phyloP scores from a whole-genome alignment of 2,329 filamentous ascomycete genomes.

The Tolypocladium inflatum region DNA sequence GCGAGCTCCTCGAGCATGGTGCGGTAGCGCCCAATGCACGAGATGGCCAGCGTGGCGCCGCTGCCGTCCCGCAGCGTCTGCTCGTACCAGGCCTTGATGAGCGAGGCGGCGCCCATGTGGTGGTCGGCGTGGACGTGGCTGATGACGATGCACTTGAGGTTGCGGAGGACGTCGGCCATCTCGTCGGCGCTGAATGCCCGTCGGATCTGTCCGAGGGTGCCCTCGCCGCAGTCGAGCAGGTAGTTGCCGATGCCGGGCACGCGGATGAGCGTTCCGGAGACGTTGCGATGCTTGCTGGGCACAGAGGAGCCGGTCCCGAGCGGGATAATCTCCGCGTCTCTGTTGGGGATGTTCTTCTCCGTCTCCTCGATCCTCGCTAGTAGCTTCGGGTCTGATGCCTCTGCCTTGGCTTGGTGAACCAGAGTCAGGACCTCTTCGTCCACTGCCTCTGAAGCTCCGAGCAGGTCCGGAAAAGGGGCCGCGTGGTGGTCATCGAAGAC shows the following conservation, averaged over 20 bases:
- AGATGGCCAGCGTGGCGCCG: constrained; percentile 48
- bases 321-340: constrained; percentile 73
- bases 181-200: constrained; percentile 60
- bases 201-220: constrained; percentile 78
- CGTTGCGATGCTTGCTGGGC: constrained; percentile 91
- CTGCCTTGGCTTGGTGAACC: constrained; percentile 36
- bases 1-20: constrained; percentile 73
- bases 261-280: constrained; percentile 76
- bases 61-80: constrained; percentile 25
- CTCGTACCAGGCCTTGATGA: constrained; percentile 77
- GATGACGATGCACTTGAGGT: constrained; percentile 80
- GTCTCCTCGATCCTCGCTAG: constrained; percentile 36
- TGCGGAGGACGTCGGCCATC: constrained; percentile 60
- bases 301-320: constrained; percentile 86
- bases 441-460: constrained; percentile 32
- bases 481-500: constrained; percentile 35
- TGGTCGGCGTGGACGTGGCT: constrained; percentile 96
- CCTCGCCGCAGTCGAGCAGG: constrained; percentile 85
- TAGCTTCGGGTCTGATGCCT: constrained; percentile 34
- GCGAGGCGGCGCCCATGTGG: constrained; percentile 71
- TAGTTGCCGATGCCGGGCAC: constrained; percentile 83
- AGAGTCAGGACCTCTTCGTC: constrained; percentile 37
- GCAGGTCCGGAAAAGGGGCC: constrained; percentile 34
- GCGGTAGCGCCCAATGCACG: constrained; percentile 63
- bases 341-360: constrained; percentile 58